Conservation (phyloP, 2,329 filamentous ascomycete species). For the Dendryphion nanum region DNA sequence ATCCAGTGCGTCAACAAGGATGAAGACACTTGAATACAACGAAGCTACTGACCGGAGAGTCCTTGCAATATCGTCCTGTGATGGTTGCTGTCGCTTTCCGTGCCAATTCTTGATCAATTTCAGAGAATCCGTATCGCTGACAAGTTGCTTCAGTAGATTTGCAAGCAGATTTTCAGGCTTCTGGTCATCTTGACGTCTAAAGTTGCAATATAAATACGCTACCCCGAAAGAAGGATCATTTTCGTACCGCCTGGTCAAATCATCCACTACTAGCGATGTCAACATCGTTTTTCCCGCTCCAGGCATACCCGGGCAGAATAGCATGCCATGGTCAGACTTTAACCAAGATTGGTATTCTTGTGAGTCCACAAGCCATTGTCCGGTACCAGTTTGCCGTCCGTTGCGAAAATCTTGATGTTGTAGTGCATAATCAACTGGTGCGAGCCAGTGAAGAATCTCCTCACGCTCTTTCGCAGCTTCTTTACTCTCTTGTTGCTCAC, state of each 20-base stretch:
- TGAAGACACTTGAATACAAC: conserved; percentile 18
- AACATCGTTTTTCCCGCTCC: conserved; percentile 30
- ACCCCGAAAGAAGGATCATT: conserved; percentile 13
- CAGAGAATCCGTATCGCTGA: conserved; percentile 7
- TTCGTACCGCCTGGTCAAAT: background rate
- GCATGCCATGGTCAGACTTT: conserved; percentile 4
- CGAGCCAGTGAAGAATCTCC: conserved; percentile 14
- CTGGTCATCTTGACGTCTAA: conserved; percentile 18
- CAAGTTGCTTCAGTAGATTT: conserved; percentile 33
- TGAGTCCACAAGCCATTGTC: conserved; percentile 18
- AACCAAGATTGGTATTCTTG: conserved; percentile 10
- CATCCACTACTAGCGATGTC: conserved; percentile 21
- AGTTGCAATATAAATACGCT: conserved; percentile 33
- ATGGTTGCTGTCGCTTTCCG: background rate
- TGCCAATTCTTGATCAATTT: background rate
- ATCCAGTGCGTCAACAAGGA: conserved; percentile 29
- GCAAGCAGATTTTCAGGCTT: conserved; percentile 15
- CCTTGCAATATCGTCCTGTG: background rate
- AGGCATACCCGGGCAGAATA: conserved; percentile 25
- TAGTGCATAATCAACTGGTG: conserved; percentile 6
- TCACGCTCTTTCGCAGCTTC: conserved; percentile 1
- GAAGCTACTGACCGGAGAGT: conserved; percentile 4
- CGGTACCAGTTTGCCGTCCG: conserved; percentile 13
- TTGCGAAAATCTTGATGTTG: conserved; percentile 15
- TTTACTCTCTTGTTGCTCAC: background rate